Evolutionary conservation across 129 eudicot species (phyloP).

Genomic region (Helichrysum umbraculigerum): DNA sequence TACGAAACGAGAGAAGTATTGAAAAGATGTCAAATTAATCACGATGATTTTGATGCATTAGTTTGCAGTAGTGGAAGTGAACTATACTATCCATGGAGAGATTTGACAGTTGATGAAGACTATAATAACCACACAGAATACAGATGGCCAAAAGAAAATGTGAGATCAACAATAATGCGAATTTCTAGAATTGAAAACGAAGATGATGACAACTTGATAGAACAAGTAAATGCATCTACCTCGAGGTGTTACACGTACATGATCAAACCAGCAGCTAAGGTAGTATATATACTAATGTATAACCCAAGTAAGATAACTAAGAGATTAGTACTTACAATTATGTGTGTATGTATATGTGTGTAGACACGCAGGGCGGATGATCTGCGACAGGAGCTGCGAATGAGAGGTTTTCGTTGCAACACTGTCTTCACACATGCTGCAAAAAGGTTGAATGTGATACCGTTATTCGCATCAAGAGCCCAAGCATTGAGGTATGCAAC

Average conservation of each 20-base stretch:
- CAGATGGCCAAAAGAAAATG: slow-evolving; percentile 74
- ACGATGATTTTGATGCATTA: slow-evolving; percentile 66
- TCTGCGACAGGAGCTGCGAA: slow-evolving; percentile 64
- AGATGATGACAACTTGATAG: slow-evolving; percentile 44
- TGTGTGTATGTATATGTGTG: slow-evolving; percentile 2
- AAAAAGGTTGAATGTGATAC: slow-evolving; percentile 63
- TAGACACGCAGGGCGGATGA: slow-evolving; percentile 64
- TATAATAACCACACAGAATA: slow-evolving; percentile 65
- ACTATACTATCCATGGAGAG: slow-evolving; percentile 64
- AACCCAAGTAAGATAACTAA: slow-evolving; percentile 9
- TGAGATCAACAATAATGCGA: slow-evolving; percentile 57
- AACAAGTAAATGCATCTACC: slow-evolving; percentile 44
- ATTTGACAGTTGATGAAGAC: slow-evolving; percentile 54
- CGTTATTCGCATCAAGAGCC: slow-evolving; percentile 75
- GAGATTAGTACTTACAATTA: neutral
- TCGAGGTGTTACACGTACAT: slow-evolving; percentile 70
- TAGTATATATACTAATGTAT: slow-evolving; percentile 19
- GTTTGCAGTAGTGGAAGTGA: slow-evolving; percentile 83
- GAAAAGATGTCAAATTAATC: slow-evolving; percentile 35
- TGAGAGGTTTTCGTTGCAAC: slow-evolving; percentile 81
- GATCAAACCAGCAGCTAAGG: slow-evolving; percentile 69
- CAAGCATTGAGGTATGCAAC: slow-evolving; percentile 64
- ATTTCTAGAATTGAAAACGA: slow-evolving; percentile 49
- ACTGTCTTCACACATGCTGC: slow-evolving; percentile 61
- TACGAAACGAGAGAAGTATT: slow-evolving; percentile 49